phyloP scores from a whole-genome alignment of 2,329 filamentous ascomycete species.

The Colletotrichum theobromicola region DNA sequence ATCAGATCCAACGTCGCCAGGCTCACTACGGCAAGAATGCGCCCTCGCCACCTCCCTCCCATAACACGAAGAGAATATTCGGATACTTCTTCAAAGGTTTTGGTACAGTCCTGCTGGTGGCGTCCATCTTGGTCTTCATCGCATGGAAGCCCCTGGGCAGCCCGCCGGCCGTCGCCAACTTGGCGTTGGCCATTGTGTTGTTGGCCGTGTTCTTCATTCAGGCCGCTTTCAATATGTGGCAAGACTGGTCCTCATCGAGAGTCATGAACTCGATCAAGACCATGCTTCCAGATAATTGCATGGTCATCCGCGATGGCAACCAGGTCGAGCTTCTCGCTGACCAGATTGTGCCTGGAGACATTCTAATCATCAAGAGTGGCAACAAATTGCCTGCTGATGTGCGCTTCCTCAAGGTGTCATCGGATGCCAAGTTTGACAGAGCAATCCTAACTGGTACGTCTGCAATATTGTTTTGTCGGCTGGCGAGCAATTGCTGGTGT shows the following conservation, averaged over 20 bases:
- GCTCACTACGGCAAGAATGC: conserved; percentile 70
- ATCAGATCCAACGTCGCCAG: conserved; percentile 60
- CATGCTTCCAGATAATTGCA: conserved; percentile 78
- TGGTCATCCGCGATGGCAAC: conserved; percentile 65
- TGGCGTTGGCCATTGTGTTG: conserved; percentile 76
- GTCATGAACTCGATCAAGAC: conserved; percentile 82
- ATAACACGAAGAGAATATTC: conserved; percentile 60
- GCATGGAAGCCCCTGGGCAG: conserved; percentile 78
- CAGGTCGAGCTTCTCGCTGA: conserved; percentile 54
- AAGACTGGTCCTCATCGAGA: conserved; percentile 77
- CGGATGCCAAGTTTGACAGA: conserved; percentile 74
- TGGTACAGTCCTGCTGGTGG: conserved; percentile 71
- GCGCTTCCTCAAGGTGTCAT: conserved; percentile 70
- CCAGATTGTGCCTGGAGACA: conserved; percentile 75
- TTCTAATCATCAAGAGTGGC: conserved; percentile 71
- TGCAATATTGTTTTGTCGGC: background rate
- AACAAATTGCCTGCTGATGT: conserved; percentile 79
- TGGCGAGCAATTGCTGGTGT: background rate
- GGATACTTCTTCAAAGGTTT: conserved; percentile 82
- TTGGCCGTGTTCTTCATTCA: conserved; percentile 72
- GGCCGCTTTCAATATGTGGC: conserved; percentile 72
- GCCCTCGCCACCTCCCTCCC: conserved; percentile 69
- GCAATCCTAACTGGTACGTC: conserved; percentile 70
- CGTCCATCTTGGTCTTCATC: conserved; percentile 75
- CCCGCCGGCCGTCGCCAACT: conserved; percentile 72